Conservation (phyloP, 768 basidiomycete genomes). For the Lactifluus echinatus region DNA sequence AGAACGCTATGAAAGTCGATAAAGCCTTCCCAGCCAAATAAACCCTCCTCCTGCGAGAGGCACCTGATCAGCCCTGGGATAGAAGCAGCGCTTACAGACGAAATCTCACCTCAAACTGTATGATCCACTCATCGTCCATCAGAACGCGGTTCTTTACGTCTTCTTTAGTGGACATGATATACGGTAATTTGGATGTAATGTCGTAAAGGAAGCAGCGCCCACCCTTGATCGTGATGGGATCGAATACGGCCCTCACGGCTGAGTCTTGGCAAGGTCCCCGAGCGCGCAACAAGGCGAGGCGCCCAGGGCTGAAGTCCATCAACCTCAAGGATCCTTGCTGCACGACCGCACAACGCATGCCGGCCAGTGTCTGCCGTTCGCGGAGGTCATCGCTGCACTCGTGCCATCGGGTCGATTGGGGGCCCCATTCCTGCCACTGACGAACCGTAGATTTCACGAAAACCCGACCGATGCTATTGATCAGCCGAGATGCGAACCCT, state of each 20-base stretch:
- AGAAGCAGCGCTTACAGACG: neutral
- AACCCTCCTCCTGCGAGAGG: constrained; percentile 8
- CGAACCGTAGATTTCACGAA: neutral
- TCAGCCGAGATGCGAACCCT: neutral
- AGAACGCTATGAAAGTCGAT: constrained; percentile 27
- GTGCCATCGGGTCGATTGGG: constrained; percentile 11
- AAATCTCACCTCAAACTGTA: constrained; percentile 12
- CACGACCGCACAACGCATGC: constrained; percentile 13
- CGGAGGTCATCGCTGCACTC: constrained; percentile 7
- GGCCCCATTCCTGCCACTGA: constrained; percentile 12
- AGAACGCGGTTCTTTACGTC: constrained; percentile 8
- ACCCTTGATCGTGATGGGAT: neutral
- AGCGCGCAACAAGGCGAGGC: neutral
- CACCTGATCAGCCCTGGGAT: neutral
- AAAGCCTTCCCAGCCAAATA: constrained; percentile 16
- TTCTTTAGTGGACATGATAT: neutral
- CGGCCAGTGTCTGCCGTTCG: constrained; percentile 11
- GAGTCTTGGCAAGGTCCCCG: neutral
- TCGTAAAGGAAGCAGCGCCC: constrained; percentile 10
- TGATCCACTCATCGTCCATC: constrained; percentile 17
- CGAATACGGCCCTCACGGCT: neutral
- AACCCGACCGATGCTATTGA: neutral
- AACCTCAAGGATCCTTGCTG: constrained; percentile 2
- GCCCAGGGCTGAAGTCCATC: constrained; percentile 16
- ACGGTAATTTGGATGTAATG: constrained; percentile 7